Conservation (phyloP, 352 stramenopile species). For the Phytophthora kernoviae region DNA sequence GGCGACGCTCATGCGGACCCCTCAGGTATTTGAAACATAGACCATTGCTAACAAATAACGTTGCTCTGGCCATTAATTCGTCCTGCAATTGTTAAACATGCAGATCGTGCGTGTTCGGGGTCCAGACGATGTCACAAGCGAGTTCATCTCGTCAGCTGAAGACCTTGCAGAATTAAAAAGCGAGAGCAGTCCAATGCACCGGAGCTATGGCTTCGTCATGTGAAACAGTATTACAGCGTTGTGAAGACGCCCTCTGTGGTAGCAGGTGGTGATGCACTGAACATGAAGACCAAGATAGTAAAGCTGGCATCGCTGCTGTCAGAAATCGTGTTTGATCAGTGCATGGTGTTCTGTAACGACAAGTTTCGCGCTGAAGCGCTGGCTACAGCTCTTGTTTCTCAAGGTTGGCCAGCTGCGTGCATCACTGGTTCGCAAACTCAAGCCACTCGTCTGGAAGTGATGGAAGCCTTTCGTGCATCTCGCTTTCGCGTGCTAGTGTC, state of each 20-base stretch:
- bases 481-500: slow-evolving; percentile 71
- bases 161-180: slow-evolving; percentile 48
- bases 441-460: slow-evolving; percentile 58
- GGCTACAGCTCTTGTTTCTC: slow-evolving; percentile 46
- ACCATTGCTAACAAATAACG: neutral
- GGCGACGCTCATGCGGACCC: slow-evolving; percentile 59
- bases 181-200: slow-evolving; percentile 47
- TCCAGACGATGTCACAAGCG: slow-evolving; percentile 60
- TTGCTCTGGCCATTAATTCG: neutral
- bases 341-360: slow-evolving; percentile 88
- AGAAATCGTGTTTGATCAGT: slow-evolving; percentile 75
- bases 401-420: slow-evolving; percentile 64
- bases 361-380: slow-evolving; percentile 77
- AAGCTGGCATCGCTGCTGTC: slow-evolving; percentile 59
- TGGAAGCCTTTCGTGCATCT: slow-evolving; percentile 61
- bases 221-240: slow-evolving; percentile 75
- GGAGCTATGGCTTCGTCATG: slow-evolving; percentile 76
- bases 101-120: slow-evolving; percentile 75
- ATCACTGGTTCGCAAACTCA: slow-evolving; percentile 77
- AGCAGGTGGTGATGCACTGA: slow-evolving; percentile 20
- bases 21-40: slow-evolving; percentile 39
- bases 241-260: slow-evolving; percentile 19
- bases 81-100: neutral
- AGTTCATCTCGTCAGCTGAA: slow-evolving; percentile 59
- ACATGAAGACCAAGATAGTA: slow-evolving; percentile 64